These are phyloP conservation scores for Violaceomyces palustris DNA, from an alignment of 1,284 basidiomycete species.

Conservation along the genomic window DNA sequence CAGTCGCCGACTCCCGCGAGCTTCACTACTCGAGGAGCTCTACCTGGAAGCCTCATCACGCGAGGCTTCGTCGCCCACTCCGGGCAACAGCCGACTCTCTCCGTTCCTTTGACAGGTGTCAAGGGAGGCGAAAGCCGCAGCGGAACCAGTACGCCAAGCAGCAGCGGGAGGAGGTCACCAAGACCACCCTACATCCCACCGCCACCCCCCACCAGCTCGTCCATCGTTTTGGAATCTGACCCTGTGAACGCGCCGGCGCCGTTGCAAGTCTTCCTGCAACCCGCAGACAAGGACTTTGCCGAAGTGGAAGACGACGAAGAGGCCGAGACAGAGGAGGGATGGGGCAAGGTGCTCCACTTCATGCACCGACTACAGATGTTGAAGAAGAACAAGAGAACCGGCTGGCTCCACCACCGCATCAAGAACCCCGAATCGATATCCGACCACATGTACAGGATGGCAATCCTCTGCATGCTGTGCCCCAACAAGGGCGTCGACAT, in stretches of 20 bases:
- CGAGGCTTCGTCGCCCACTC: constrained; percentile 17
- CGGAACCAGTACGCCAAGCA: too few species aligned
- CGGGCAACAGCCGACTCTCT: background rate
- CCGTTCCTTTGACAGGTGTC: background rate
- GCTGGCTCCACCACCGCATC: constrained; percentile 49
- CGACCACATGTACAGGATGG: constrained; percentile 98
- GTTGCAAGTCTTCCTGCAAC: constrained; percentile 19
- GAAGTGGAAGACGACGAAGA: constrained; percentile 26
- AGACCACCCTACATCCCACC: constrained; percentile 41
- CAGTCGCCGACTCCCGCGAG: too few species aligned
- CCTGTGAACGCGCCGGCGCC: constrained; percentile 22
- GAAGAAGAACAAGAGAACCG: constrained; percentile 49
- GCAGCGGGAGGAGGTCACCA: constrained; percentile 29
- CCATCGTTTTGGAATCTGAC: constrained; percentile 25
- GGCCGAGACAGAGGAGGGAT: constrained; percentile 23
- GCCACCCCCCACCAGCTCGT: constrained; percentile 34
- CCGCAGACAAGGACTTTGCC: constrained; percentile 16
- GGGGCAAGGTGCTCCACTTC: constrained; percentile 38
- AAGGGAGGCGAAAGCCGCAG: constrained; percentile 10
- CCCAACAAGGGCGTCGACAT: constrained; percentile 56
- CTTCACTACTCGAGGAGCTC: too few species aligned
- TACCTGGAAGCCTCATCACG: constrained; percentile 25
- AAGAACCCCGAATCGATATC: constrained; percentile 63
- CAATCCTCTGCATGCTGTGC: constrained; percentile 77
- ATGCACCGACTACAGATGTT: constrained; percentile 47